Percentiles rank a stretch among this genome's conserved stretches.
Evolutionary conservation across 176 grass and related monocot species (phyloP).

Genomic region (Phragmites australis): DNA sequence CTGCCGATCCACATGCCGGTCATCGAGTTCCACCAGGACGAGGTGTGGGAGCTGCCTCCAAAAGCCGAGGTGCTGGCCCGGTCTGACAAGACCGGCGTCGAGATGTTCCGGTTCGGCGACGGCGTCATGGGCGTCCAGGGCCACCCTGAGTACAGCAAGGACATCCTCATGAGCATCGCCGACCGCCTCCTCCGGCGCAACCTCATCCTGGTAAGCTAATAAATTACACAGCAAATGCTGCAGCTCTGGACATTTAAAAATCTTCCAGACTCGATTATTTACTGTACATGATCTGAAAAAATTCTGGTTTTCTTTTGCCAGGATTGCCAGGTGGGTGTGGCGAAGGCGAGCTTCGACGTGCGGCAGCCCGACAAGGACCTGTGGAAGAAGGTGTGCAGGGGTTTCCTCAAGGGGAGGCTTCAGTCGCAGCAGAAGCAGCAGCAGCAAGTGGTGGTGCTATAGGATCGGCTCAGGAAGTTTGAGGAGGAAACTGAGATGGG

Average conservation of each 20-base stretch:
- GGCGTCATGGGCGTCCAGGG: constrained; percentile 88
- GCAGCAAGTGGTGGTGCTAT: background rate
- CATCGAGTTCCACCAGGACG: constrained; percentile 91
- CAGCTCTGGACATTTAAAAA: too few species aligned
- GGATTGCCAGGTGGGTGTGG: constrained; percentile 64
- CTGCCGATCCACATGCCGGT: constrained; percentile 82
- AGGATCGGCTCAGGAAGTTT: background rate
- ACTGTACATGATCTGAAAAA: background rate
- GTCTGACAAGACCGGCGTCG: constrained; percentile 73
- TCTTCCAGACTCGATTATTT: too few species aligned
- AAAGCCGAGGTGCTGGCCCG: constrained; percentile 61
- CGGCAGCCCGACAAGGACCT: constrained; percentile 67
- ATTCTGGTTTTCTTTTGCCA: constrained; percentile 27
- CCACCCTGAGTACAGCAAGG: constrained; percentile 89
- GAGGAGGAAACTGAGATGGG: background rate
- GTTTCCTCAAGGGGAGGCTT: constrained; percentile 69
- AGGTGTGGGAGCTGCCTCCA: constrained; percentile 78
- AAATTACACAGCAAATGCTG: too few species aligned
- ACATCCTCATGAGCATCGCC: constrained; percentile 79
- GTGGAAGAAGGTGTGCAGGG: constrained; percentile 82
- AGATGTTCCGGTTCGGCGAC: constrained; percentile 78
- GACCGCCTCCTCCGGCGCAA: constrained; percentile 67
- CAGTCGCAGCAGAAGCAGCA: constrained; percentile 34
- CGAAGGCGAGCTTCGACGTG: constrained; percentile 58
- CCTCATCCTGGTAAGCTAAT: constrained; percentile 56